Base-by-base conservation (phyloP, 1,139 yeast genomes). In the Geotrichum reessii region DNA sequence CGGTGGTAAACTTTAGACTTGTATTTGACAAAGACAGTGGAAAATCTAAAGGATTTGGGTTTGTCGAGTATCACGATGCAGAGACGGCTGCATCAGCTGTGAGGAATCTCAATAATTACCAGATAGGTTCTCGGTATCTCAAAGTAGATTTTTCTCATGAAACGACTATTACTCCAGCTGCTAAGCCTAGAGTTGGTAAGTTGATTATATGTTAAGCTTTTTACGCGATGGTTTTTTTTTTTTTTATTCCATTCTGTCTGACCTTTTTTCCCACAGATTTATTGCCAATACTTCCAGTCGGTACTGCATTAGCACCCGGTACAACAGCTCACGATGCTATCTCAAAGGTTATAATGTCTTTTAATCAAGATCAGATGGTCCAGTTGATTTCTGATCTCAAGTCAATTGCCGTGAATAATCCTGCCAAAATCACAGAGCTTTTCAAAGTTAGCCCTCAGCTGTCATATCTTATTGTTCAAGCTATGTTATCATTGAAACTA, bases 21-120 rank as follows among this genome's bases (percentile, higher is more conserved):
- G 80, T 89, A 69, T 89, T 92, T 70, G 98, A 92, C 71, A 86
- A 88, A 50, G 84, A 85, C 60, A 90, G 96, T 0, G 98, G 98
- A 2, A 87, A 86, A 69, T 88, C 96, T 19, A 90, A 87, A 71
- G 98, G 98, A 0, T 89, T 83, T 71, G 97, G 96, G 2, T 88
- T 87, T 66, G 86, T 92, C 22, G 92, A 87, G 65, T 92, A 87
- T 69, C 81, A 80, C 55, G 92, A 74, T 58, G 64, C 68, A 6
- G 96, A 88, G 65, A 87, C 97, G 0, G 97, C 97, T 1, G 85
- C 89, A 1, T 85, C 95, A 17, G 98, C 98, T 0, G 96, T 91
- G 21, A 77, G 98, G 61, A 93, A 92, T 73, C 76, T 92, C 65
- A 88, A 89, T 71, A 87, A 89, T 64, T 86, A 86, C 73, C 79